Conservation (phyloP, 164 flowering plant genomes). For the Akebia trifoliata region DNA sequence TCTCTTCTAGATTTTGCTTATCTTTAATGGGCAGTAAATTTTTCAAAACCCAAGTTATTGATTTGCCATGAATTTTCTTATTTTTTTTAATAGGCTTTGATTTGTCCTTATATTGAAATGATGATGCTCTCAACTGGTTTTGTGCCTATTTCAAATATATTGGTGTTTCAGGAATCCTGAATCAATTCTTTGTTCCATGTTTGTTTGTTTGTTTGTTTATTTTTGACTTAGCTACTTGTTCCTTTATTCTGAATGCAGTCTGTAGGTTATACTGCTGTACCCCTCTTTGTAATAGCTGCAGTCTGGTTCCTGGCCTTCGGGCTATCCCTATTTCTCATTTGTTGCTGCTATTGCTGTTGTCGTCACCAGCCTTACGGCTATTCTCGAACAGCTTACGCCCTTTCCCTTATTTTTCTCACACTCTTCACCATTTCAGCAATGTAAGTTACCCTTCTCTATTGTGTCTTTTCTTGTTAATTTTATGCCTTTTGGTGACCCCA, state of each 20-base stretch:
- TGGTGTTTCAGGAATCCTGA: no score
- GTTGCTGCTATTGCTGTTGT: constrained; percentile 66
- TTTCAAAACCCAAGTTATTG: no score
- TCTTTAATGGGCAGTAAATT: no score
- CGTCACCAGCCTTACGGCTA: constrained; percentile 54
- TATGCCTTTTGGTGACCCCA: neutral
- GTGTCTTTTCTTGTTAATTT: neutral
- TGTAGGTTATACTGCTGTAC: constrained; percentile 71
- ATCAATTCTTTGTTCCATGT: no score
- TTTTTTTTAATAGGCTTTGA: no score
- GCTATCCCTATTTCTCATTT: constrained; percentile 36
- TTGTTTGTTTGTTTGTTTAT: no score
- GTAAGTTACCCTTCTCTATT: constrained; percentile 31
- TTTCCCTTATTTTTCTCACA: constrained; percentile 66
- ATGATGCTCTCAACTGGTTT: no score
- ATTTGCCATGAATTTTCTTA: no score
- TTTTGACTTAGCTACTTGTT: no score
- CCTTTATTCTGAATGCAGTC: constrained; percentile 67
- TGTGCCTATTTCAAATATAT: no score
- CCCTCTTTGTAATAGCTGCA: constrained; percentile 57
- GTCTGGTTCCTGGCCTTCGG: constrained; percentile 76
- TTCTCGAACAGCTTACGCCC: constrained; percentile 64
- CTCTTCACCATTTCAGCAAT: constrained; percentile 74
- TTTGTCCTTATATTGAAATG: no score
- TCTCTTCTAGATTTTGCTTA: no score